Conservation (phyloP, 345 rosid genomes). For the Gossypioides kirkii region DNA sequence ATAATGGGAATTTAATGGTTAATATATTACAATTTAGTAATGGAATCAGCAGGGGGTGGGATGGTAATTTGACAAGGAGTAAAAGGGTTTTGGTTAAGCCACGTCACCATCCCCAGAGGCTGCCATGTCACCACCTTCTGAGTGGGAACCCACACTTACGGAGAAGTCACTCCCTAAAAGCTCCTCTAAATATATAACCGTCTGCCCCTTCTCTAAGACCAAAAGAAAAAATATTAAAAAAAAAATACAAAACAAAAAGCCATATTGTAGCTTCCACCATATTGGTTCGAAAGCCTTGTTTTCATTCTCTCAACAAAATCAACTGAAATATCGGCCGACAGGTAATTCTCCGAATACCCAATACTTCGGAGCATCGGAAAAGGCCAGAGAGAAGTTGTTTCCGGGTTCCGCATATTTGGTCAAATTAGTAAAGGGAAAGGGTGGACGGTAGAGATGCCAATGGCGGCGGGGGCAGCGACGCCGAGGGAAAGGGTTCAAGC, state of each 20-base stretch:
- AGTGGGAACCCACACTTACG: conserved; percentile 13
- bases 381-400: neutral
- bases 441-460: conserved; percentile 37
- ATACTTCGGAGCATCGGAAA: conserved; percentile 15
- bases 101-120: neutral
- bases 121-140: conserved; percentile 15
- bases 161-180: conserved; percentile 6
- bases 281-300: neutral
- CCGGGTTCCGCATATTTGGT: neutral
- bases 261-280: neutral
- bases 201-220: neutral
- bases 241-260: neutral
- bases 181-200: neutral
- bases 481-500: conserved; percentile 22
- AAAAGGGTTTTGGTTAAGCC: neutral
- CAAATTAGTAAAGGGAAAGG: neutral
- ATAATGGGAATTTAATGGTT: too few relatives aligned
- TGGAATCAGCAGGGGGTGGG: too few relatives aligned
- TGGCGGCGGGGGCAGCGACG: conserved; percentile 42
- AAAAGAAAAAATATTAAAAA: neutral
- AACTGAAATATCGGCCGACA: conserved; percentile 8
- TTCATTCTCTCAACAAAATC: conserved; percentile 4
- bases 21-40: too few relatives aligned
- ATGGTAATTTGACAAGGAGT: neutral
- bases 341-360: neutral